Evolutionary conservation across 2,329 filamentous ascomycete genomes (phyloP).

Genomic region (Alternaria sp.): DNA sequence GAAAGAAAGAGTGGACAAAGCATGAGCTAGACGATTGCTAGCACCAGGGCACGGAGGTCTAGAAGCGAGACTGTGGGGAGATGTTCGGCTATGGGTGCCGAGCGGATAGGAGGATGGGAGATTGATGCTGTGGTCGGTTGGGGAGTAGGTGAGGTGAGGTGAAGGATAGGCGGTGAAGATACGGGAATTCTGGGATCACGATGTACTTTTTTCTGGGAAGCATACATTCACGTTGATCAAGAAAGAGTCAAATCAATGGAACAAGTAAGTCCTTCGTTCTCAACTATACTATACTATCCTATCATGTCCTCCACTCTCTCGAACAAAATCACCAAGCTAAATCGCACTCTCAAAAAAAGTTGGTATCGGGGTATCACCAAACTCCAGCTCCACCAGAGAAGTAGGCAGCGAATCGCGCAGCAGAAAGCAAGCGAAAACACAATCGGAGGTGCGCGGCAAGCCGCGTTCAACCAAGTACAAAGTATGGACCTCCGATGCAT

Average conservation of each 20-base stretch:
- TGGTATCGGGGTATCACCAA: slow-evolving; percentile 47
- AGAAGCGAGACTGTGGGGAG: no score
- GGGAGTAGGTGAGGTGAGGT: no score
- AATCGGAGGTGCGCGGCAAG: slow-evolving; percentile 10
- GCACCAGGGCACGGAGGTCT: no score
- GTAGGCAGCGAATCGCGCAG: slow-evolving; percentile 3
- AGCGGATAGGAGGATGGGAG: no score
- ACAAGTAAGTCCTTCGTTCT: neutral
- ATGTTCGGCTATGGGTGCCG: no score
- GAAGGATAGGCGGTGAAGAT: no score
- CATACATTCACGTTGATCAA: neutral
- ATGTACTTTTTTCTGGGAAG: no score
- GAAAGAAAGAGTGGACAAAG: no score
- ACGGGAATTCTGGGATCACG: no score
- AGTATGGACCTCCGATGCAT: neutral
- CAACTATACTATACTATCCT: neutral
- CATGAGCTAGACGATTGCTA: no score
- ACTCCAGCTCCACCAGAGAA: slow-evolving; percentile 51
- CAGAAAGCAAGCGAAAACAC: slow-evolving; percentile 8
- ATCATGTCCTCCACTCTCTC: neutral
- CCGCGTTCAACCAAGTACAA: neutral
- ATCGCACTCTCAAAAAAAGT: slow-evolving; percentile 2
- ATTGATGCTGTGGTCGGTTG: no score
- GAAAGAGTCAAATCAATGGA: neutral
- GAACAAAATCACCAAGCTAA: neutral